These are phyloP conservation scores for Trapa bicornis DNA, from an alignment of 345 rosid species.

Conservation along the genomic window DNA sequence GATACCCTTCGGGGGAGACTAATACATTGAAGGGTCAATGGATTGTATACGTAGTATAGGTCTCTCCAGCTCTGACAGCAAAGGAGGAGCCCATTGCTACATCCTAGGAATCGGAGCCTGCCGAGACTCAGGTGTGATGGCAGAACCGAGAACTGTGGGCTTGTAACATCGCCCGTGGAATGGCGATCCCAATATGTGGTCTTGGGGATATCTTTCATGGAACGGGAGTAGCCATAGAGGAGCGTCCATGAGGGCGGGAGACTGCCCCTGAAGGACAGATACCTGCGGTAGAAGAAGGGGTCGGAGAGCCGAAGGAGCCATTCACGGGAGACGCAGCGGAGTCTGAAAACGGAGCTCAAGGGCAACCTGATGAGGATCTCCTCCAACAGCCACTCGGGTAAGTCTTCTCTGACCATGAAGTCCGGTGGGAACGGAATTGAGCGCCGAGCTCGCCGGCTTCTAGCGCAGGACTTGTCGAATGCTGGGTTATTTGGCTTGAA, in stretches of 20 bases:
- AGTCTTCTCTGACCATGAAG: constrained; percentile 1
- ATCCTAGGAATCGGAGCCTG: not conserved
- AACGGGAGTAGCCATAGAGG: not conserved
- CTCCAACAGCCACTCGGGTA: constrained; percentile 6
- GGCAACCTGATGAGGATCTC: constrained; percentile 7
- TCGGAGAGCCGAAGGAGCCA: constrained; percentile 8
- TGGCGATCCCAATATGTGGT: not conserved
- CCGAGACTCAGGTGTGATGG: not conserved
- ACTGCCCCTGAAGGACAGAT: not conserved
- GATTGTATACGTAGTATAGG: constrained; percentile 1
- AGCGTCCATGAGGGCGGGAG: constrained; percentile 2
- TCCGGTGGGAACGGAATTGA: too few species aligned
- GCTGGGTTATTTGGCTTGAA: not conserved
- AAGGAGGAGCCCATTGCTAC: constrained; percentile 4
- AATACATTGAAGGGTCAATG: not conserved
- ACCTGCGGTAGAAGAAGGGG: constrained; percentile 1
- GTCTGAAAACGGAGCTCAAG: constrained; percentile 4
- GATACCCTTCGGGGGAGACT: not conserved
- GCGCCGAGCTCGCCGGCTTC: not conserved
- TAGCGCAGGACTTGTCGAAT: not conserved
- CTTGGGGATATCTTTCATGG: not conserved
- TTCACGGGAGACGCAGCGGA: constrained; percentile 4
- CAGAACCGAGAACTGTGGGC: constrained; percentile 1
- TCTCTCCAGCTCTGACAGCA: constrained; percentile 6
- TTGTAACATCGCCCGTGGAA: not conserved